These are phyloP conservation scores for Royoungia palumana DNA, from an alignment of 768 basidiomycete species.

Conservation along the genomic window DNA sequence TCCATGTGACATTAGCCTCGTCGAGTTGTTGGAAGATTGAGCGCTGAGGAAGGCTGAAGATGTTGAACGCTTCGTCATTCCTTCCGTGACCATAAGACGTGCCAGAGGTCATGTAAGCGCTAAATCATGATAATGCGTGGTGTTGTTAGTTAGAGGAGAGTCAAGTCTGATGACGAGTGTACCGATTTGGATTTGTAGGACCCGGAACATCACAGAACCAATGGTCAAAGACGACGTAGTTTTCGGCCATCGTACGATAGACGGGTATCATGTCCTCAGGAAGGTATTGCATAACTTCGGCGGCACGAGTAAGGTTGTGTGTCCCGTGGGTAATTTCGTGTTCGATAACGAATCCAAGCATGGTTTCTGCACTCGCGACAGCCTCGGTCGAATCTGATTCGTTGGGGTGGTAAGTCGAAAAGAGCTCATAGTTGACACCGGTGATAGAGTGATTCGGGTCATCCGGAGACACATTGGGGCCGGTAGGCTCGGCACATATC, in stretches of 20 bases:
- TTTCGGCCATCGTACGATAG: constrained; percentile 22
- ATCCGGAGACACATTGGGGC: constrained; percentile 19
- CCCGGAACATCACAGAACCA: constrained; percentile 28
- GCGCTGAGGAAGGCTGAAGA: constrained; percentile 24
- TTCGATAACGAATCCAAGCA: constrained; percentile 24
- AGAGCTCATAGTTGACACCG: constrained; percentile 23
- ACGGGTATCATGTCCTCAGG: constrained; percentile 25
- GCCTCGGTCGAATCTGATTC: constrained; percentile 4
- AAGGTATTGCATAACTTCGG: constrained; percentile 21
- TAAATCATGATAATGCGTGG: background rate
- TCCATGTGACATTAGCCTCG: constrained; percentile 23
- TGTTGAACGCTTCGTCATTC: constrained; percentile 13
- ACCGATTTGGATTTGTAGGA: constrained; percentile 28
- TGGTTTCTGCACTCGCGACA: constrained; percentile 7
- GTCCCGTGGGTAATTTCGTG: constrained; percentile 16
- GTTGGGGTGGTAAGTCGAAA: constrained; percentile 20
- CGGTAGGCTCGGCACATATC: constrained; percentile 19
- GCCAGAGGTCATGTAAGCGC: constrained; percentile 27
- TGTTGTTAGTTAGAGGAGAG: no score
- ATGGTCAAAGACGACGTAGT: constrained; percentile 21
- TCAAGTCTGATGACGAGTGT: background rate
- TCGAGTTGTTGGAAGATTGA: constrained; percentile 29
- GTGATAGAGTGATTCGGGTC: constrained; percentile 26
- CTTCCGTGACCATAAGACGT: constrained; percentile 25
- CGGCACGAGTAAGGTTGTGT: constrained; percentile 10